phyloP scores from a whole-genome alignment of 73 alveolate genomes.

The Paramecium tetraurelia region DNA sequence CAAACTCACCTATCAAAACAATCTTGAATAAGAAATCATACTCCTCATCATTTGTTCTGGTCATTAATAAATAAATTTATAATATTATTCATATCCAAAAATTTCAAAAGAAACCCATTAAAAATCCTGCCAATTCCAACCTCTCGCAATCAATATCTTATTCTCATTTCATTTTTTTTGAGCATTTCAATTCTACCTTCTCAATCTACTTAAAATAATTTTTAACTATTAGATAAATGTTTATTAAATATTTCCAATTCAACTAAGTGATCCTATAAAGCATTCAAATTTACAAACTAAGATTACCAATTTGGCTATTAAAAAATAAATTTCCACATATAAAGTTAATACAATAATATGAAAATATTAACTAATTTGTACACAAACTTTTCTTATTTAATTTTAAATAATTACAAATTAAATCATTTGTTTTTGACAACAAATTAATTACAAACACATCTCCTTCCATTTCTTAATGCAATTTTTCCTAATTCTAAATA shows the following conservation, averaged over 20 bases:
- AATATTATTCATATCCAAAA: background rate
- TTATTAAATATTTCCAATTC: background rate
- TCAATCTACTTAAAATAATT: background rate
- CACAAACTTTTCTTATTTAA: too few species aligned
- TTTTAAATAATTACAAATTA: too few species aligned
- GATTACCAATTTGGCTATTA: background rate
- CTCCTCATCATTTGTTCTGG: conserved; percentile 55
- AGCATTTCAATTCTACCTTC: background rate
- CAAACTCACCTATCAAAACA: conserved; percentile 40
- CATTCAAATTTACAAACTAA: background rate
- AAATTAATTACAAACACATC: background rate
- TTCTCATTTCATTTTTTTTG: too few species aligned
- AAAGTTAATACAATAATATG: too few species aligned
- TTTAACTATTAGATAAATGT: background rate
- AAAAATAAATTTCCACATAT: too few species aligned
- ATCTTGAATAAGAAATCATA: conserved; percentile 59
- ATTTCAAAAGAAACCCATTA: background rate
- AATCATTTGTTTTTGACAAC: too few species aligned
- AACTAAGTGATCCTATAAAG: background rate
- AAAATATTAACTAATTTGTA: too few species aligned
- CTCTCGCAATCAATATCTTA: background rate
- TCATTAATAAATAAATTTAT: conserved; percentile 35
- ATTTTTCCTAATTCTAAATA: background rate
- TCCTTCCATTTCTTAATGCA: background rate
- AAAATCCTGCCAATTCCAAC: background rate